Evolutionary conservation across 768 basidiomycete genomes (phyloP).

Genomic region (Saitozyma sp.): DNA sequence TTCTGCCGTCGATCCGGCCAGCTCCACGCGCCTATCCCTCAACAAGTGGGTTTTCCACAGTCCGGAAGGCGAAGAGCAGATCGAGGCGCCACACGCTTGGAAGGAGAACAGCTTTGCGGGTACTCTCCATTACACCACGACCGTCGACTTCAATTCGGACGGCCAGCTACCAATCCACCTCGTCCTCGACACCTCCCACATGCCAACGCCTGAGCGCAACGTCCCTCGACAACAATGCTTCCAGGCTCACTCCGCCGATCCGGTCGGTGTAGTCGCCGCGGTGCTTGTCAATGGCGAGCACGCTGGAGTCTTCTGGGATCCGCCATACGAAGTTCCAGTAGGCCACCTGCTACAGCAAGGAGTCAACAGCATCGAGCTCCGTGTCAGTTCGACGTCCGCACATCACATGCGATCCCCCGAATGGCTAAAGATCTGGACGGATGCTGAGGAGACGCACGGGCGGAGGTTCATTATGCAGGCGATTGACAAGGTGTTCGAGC

Average conservation of each 20-base stretch:
- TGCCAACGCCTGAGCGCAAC: too few species aligned
- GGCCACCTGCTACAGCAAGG: not conserved
- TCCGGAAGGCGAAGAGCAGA: too few species aligned
- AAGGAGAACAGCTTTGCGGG: too few species aligned
- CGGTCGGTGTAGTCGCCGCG: conserved; percentile 4
- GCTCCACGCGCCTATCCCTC: too few species aligned
- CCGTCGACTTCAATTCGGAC: too few species aligned
- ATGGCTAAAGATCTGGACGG: conserved; percentile 9
- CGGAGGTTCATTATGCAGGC: conserved; percentile 9
- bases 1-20: too few species aligned
- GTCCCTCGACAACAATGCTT: conserved; percentile 4
- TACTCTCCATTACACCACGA: too few species aligned
- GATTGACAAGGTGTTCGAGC: conserved; percentile 3
- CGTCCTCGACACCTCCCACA: too few species aligned
- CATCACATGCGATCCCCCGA: not conserved
- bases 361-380: conserved; percentile 4
- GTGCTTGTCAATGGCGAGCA: not conserved
- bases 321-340: conserved; percentile 3
- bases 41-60: too few species aligned
- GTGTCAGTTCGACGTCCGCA: conserved; percentile 6
- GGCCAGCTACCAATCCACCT: too few species aligned
- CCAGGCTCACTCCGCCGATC: conserved; percentile 6
- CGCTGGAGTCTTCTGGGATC: conserved; percentile 8
- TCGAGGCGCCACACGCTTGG: not conserved
- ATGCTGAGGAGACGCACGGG: conserved; percentile 1